Conservation (phyloP, 352 stramenopile genomes). For the Phytophthora sp. region DNA sequence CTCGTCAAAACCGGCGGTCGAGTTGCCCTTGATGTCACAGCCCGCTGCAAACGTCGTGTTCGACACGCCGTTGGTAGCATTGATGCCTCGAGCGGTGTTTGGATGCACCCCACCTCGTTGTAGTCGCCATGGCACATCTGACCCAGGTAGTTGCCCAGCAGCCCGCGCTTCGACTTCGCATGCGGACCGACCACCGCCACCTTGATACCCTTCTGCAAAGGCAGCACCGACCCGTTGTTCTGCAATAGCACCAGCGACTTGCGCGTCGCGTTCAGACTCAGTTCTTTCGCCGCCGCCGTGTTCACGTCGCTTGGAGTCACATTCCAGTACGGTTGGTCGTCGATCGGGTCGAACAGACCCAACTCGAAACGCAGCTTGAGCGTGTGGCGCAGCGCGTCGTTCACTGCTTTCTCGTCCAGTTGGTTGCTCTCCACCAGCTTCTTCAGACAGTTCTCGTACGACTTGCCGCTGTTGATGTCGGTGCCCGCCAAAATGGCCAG, state of each 20-base stretch:
- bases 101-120: slow-evolving; percentile 62
- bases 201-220: slow-evolving; percentile 50
- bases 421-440: slow-evolving; percentile 50
- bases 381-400: slow-evolving; percentile 61
- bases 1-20: slow-evolving; percentile 54
- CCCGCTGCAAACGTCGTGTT: slow-evolving; percentile 48
- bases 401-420: slow-evolving; percentile 48
- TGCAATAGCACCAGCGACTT: slow-evolving; percentile 93
- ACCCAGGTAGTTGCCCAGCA: slow-evolving; percentile 89
- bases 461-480: slow-evolving; percentile 87
- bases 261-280: slow-evolving; percentile 68
- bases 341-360: slow-evolving; percentile 89
- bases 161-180: slow-evolving; percentile 50
- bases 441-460: slow-evolving; percentile 75
- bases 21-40: slow-evolving; percentile 72
- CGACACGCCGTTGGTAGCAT: slow-evolving; percentile 41
- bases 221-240: slow-evolving; percentile 77
- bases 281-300: slow-evolving; percentile 49
- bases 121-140: slow-evolving; percentile 87
- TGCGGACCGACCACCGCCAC: slow-evolving; percentile 87
- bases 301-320: slow-evolving; percentile 70
- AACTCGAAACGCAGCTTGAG: slow-evolving; percentile 91
- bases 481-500: slow-evolving; percentile 70
- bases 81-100: slow-evolving; percentile 76
- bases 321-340: slow-evolving; percentile 77